A percentile compares a stretch with the other conserved stretches of the same genome.
phyloP scores from a whole-genome alignment of 257 asterid species.

The Solanum appendiculatum region DNA sequence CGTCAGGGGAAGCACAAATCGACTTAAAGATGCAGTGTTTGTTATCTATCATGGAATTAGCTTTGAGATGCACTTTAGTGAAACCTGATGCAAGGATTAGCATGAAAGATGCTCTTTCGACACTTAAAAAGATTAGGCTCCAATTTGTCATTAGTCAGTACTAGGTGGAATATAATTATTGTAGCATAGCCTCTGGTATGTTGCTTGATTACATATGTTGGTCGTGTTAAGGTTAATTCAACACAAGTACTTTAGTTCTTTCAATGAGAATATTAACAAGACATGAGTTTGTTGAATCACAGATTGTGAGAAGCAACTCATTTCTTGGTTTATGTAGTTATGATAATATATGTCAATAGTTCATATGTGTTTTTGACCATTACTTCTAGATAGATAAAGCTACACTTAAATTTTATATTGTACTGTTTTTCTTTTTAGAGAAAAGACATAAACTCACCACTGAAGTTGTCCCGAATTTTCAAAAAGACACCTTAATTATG shows the following conservation, averaged over 20 bases:
- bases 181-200: not conserved
- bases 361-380: too few species aligned
- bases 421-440: too few species aligned
- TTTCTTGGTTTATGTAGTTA: too few species aligned
- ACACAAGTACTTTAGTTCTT: not conserved
- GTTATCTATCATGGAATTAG: not conserved
- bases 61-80: not conserved
- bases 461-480: too few species aligned
- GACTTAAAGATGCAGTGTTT: not conserved
- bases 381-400: too few species aligned
- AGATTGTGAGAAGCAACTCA: too few species aligned
- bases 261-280: not conserved
- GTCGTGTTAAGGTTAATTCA: slow-evolving; percentile 7
- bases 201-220: not conserved
- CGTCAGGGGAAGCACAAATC: not conserved
- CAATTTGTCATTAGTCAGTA: not conserved
- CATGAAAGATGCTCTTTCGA: not conserved
- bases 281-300: too few species aligned
- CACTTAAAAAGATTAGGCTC: not conserved
- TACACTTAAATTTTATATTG: too few species aligned
- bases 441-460: too few species aligned
- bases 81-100: not conserved
- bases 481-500: too few species aligned
- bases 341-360: too few species aligned
- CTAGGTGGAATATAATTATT: not conserved